Percentiles rank a stretch among this genome's conserved stretches.
Conservation (phyloP, 345 rosid genomes). For the Sonneratia alba region DNA sequence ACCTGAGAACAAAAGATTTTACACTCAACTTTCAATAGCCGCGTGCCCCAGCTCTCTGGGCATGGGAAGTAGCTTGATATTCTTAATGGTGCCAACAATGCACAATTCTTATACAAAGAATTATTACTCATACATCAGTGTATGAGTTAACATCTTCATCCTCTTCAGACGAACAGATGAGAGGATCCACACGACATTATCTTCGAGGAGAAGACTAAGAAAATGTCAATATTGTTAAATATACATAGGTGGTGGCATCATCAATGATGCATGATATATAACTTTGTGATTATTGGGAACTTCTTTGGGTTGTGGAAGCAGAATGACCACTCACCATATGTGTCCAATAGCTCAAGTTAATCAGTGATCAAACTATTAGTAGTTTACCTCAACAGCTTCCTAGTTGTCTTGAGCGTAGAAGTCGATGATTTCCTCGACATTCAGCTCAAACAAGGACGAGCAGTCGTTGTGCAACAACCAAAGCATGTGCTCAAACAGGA, state of each 20-base stretch:
- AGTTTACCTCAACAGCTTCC: neutral
- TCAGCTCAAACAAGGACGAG: conserved; percentile 57
- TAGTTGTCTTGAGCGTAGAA: conserved; percentile 63
- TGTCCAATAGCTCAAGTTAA: neutral
- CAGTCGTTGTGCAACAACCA: conserved; percentile 71
- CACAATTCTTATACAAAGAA: too few relatives aligned
- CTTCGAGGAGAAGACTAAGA: neutral
- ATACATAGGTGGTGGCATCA: neutral
- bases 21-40: too few relatives aligned
- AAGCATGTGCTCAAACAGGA: conserved; percentile 85
- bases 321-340: too few relatives aligned
- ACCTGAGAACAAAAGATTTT: too few relatives aligned
- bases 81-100: too few relatives aligned
- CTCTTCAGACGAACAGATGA: neutral
- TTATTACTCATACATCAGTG: neutral
- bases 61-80: too few relatives aligned
- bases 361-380: neutral
- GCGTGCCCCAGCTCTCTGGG: too few relatives aligned
- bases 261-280: neutral
- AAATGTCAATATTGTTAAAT: neutral
- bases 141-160: neutral
- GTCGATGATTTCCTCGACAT: conserved; percentile 65
- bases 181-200: neutral
- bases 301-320: neutral
- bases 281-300: too few relatives aligned